A percentile compares a stretch with the other conserved stretches of the same genome.
These are phyloP conservation scores for Blastocystis sp. DNA, from an alignment of 352 stramenopile species.

Conservation along the genomic window DNA sequence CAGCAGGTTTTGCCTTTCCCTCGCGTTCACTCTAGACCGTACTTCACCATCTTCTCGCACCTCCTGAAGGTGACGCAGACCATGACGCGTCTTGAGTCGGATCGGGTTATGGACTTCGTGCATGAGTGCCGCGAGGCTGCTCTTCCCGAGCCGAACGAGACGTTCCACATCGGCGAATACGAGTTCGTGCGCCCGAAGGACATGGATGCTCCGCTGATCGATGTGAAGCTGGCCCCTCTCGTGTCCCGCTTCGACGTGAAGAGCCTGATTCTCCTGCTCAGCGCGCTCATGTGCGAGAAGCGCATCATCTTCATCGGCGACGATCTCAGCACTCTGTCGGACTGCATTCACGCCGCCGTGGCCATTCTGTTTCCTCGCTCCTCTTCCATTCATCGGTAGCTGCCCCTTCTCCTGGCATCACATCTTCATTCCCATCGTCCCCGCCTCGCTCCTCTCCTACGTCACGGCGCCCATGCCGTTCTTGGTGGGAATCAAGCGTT, in stretches of 20 bases:
- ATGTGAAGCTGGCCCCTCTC: slow-evolving; percentile 72
- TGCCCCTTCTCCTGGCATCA: slow-evolving; percentile 73
- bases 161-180: slow-evolving; percentile 63
- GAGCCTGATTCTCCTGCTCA: slow-evolving; percentile 50
- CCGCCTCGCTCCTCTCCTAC: slow-evolving; percentile 56
- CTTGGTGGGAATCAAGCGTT: slow-evolving; percentile 69
- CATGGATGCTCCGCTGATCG: slow-evolving; percentile 73
- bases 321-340: slow-evolving; percentile 56
- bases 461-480: slow-evolving; percentile 73
- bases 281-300: slow-evolving; percentile 72
- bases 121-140: not conserved
- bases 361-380: slow-evolving; percentile 43
- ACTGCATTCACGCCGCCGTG: slow-evolving; percentile 71
- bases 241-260: slow-evolving; percentile 73
- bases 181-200: slow-evolving; percentile 68
- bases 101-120: slow-evolving; percentile 69
- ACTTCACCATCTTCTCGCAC: slow-evolving; percentile 74
- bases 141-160: slow-evolving; percentile 64
- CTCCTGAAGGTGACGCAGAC: slow-evolving; percentile 70
- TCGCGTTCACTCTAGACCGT: slow-evolving; percentile 5
- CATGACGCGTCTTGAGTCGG: slow-evolving; percentile 59
- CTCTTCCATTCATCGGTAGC: not conserved
- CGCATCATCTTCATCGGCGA: slow-evolving; percentile 74
- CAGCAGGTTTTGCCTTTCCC: not conserved
- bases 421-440: slow-evolving; percentile 72